Conservation (phyloP, 306 rosid genomes). For the Pterocarpus santalinus region DNA sequence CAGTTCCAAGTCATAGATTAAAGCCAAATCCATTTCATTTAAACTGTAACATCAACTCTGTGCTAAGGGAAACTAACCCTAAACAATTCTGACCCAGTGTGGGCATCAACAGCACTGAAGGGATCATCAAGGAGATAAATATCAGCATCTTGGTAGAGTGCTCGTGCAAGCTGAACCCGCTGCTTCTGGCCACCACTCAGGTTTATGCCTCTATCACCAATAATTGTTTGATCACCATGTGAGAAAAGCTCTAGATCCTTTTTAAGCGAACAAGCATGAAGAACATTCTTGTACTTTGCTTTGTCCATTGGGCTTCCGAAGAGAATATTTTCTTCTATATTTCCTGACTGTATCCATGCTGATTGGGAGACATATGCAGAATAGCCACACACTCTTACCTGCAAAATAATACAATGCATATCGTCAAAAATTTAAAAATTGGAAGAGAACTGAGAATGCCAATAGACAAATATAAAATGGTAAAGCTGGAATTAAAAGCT, state of each 20-base stretch:
- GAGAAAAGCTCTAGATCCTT: constrained; percentile 94
- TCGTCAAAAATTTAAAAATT: constrained; percentile 9
- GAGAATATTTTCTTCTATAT: constrained; percentile 95
- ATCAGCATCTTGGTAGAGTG: constrained; percentile 98
- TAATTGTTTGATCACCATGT: constrained; percentile 96
- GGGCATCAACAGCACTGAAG: constrained; percentile 98
- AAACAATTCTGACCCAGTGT: constrained; percentile 89
- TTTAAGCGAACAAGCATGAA: constrained; percentile 95
- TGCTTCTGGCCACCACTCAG: constrained; percentile 99
- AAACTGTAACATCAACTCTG: constrained; percentile 40
- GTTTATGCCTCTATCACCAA: constrained; percentile 98
- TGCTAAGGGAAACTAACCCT: constrained; percentile 53
- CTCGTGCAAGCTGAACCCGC: constrained; percentile 99
- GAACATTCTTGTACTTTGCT: constrained; percentile 94
- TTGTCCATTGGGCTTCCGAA: constrained; percentile 94
- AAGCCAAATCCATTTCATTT: constrained; percentile 47
- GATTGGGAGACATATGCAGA: constrained; percentile 95
- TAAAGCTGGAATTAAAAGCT: constrained; percentile 47
- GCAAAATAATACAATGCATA: constrained; percentile 48
- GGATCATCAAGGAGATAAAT: constrained; percentile 98
- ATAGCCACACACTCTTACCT: constrained; percentile 93
- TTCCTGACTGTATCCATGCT: constrained; percentile 99
- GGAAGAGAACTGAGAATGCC: constrained; percentile 17
- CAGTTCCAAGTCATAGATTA: constrained; percentile 56
- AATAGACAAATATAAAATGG: constrained; percentile 27